These are phyloP conservation scores for Neoarthrinium moseri DNA, from an alignment of 2,329 filamentous ascomycete genomes.

Conservation along the genomic window DNA sequence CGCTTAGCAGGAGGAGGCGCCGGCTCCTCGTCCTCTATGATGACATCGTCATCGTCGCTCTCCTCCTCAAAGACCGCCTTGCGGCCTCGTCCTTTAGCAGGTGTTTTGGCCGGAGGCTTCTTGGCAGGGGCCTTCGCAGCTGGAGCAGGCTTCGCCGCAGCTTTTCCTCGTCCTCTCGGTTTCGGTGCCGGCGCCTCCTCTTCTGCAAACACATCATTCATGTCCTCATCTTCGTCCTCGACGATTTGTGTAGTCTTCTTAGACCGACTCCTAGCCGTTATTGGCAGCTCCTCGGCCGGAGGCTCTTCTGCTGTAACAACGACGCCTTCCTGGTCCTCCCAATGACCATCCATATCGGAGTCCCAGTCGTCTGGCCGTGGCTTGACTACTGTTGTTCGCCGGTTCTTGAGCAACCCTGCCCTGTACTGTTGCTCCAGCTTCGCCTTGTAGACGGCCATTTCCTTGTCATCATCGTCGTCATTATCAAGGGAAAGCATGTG, in stretches of 20 bases:
- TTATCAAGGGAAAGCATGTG: conserved; percentile 67
- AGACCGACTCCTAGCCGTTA: conserved; percentile 27
- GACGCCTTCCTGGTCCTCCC: conserved; percentile 77
- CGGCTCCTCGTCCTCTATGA: conserved; percentile 54
- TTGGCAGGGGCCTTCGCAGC: conserved; percentile 37
- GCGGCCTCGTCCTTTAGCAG: conserved; percentile 36
- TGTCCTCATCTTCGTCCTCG: conserved; percentile 19
- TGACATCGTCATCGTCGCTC: conserved; percentile 45
- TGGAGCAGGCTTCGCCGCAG: conserved; percentile 29
- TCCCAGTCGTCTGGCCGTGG: conserved; percentile 83
- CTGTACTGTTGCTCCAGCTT: conserved; percentile 71
- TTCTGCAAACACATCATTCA: conserved; percentile 23
- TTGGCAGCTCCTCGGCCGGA: conserved; percentile 31
- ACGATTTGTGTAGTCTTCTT: conserved; percentile 30
- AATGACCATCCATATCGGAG: conserved; percentile 81
- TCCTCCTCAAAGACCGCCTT: conserved; percentile 36
- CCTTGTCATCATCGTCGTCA: conserved; percentile 66
- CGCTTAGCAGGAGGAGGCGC: conserved; percentile 26
- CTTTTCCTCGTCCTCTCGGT: conserved; percentile 23
- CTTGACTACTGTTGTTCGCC: conserved; percentile 61
- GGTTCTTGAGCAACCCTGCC: conserved; percentile 57
- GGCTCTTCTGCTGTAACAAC: conserved; percentile 44
- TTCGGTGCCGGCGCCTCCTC: conserved; percentile 35
- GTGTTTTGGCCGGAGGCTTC: conserved; percentile 43
- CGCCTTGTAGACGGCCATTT: conserved; percentile 71